Percentiles rank a stretch among this genome's conserved stretches.
Evolutionary conservation across 768 basidiomycete genomes (phyloP).

Genomic region (Chalciporus chontae): DNA sequence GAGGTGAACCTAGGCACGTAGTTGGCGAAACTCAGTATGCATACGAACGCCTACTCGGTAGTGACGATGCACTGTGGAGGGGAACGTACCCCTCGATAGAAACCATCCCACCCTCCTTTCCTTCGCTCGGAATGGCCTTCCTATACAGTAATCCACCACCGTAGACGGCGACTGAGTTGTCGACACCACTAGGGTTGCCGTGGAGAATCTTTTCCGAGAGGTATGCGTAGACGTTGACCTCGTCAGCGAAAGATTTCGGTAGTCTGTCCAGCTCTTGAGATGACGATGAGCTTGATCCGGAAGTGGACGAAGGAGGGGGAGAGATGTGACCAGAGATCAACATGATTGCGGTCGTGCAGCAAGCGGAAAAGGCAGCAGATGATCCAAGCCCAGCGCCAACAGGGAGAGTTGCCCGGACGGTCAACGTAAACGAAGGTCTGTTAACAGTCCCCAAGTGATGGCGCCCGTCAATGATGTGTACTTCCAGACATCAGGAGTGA

Average conservation of each 20-base stretch:
- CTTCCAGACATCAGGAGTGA: conserved; percentile 12
- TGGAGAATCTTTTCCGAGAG: conserved; percentile 94
- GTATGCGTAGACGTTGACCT: conserved; percentile 92
- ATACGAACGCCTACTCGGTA: neutral
- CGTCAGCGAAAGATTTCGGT: conserved; percentile 60
- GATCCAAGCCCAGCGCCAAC: conserved; percentile 96
- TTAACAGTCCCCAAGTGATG: neutral
- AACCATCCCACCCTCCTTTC: conserved; percentile 79
- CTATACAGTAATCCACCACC: conserved; percentile 93
- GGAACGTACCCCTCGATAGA: conserved; percentile 72
- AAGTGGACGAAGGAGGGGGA: conserved; percentile 35
- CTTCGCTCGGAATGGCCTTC: conserved; percentile 53
- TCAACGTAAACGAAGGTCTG: conserved; percentile 77
- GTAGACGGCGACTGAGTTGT: conserved; percentile 90
- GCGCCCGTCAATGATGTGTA: conserved; percentile 12
- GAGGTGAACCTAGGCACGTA: conserved; percentile 72
- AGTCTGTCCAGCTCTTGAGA: conserved; percentile 53
- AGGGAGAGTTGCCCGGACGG: conserved; percentile 84
- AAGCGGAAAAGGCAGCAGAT: conserved; percentile 92
- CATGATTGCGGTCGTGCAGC: conserved; percentile 76
- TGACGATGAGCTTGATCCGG: conserved; percentile 6
- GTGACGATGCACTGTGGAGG: neutral
- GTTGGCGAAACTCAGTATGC: conserved; percentile 6
- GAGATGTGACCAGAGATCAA: conserved; percentile 69
- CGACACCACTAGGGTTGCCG: conserved; percentile 95